Evolutionary conservation across 306 rosid species (phyloP).

Genomic region (Medicago ruthenica): DNA sequence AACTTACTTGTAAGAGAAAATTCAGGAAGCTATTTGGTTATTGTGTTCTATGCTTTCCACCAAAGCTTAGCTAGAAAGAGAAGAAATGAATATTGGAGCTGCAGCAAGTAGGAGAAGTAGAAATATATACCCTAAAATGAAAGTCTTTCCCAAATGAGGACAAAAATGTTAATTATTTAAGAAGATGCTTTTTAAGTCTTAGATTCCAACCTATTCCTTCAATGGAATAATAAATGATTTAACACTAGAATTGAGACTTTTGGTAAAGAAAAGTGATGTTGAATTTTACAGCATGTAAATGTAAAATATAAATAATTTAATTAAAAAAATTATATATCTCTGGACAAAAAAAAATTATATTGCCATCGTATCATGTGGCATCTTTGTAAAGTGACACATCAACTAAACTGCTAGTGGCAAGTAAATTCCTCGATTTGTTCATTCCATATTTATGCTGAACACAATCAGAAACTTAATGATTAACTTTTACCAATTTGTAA

Average conservation of each 20-base stretch:
- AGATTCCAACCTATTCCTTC: slow-evolving; percentile 32
- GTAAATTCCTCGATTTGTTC: slow-evolving; percentile 35
- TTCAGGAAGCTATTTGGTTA: slow-evolving; percentile 33
- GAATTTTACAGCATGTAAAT: neutral
- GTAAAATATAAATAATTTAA: neutral
- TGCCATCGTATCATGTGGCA: slow-evolving; percentile 33
- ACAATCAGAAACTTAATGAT: slow-evolving; percentile 47
- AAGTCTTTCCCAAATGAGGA: slow-evolving; percentile 43
- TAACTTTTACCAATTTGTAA: slow-evolving; percentile 7
- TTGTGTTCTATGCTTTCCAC: slow-evolving; percentile 40
- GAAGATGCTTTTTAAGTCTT: slow-evolving; percentile 37
- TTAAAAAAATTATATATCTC: neutral
- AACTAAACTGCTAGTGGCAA: slow-evolving; percentile 22
- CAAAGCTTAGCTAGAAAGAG: slow-evolving; percentile 44
- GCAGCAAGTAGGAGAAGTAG: slow-evolving; percentile 5
- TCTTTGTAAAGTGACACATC: slow-evolving; percentile 18
- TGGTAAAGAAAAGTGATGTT: slow-evolving; percentile 9
- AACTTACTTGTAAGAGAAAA: slow-evolving; percentile 52
- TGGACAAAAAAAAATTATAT: neutral
- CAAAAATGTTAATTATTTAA: slow-evolving; percentile 32
- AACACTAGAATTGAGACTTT: neutral
- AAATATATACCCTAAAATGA: slow-evolving; percentile 37
- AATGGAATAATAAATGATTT: slow-evolving; percentile 1
- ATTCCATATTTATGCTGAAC: slow-evolving; percentile 44
- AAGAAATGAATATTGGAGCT: slow-evolving; percentile 13